Evolutionary conservation across 2,329 filamentous ascomycete species (phyloP).

Genomic region (Ceratocystis alfenasii): DNA sequence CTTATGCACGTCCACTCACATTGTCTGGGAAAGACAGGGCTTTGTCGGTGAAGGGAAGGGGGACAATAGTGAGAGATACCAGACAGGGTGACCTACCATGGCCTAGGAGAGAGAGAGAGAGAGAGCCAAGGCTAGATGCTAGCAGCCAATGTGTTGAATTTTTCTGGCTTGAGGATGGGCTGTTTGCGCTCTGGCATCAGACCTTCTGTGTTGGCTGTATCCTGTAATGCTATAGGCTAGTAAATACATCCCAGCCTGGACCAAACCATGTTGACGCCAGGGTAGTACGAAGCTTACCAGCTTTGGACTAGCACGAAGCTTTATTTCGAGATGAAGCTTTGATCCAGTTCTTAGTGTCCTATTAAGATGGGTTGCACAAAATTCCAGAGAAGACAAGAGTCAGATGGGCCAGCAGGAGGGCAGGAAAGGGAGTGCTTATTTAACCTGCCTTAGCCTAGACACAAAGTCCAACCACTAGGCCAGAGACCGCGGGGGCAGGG

Average conservation of each 20-base stretch:
- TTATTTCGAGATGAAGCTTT: conserved; percentile 1
- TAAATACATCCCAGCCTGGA: too few species aligned
- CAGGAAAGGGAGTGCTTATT: background rate
- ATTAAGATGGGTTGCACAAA: background rate
- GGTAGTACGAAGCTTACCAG: conserved; percentile 6
- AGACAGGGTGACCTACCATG: too few species aligned
- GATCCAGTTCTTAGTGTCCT: background rate
- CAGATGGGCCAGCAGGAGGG: background rate
- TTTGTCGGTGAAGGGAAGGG: background rate
- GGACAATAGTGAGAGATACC: background rate
- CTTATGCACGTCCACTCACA: background rate
- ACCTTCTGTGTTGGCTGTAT: background rate
- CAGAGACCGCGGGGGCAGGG: background rate
- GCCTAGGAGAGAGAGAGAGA: background rate
- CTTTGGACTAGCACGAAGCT: conserved; percentile 8
- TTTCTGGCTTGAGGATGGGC: too few species aligned
- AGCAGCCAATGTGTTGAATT: too few species aligned
- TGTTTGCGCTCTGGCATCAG: too few species aligned
- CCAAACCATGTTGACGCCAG: background rate
- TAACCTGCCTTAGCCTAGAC: background rate
- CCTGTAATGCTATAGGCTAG: background rate
- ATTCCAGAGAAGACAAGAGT: background rate
- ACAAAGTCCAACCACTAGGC: background rate
- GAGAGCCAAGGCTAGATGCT: too few species aligned
- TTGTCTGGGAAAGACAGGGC: background rate